A percentile compares a stretch with the other conserved stretches of the same genome.
Evolutionary conservation across 2,329 filamentous ascomycete genomes (phyloP).

Genomic region (Aspergillus pseudoviridinutans): DNA sequence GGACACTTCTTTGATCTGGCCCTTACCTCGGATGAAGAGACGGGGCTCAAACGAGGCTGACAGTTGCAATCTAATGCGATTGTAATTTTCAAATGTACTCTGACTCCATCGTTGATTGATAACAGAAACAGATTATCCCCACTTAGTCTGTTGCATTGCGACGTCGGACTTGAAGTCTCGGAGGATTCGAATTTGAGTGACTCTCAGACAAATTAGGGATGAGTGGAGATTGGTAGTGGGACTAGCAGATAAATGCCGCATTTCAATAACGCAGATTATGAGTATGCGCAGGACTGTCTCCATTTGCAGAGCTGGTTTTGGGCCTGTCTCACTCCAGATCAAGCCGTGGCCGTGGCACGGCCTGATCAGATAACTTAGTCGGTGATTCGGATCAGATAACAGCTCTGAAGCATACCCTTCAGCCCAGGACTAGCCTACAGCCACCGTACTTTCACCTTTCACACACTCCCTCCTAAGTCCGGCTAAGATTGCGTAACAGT

Average conservation of each 20-base stretch:
- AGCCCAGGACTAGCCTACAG: not conserved
- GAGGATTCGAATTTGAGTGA: not conserved
- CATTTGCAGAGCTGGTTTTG: not conserved
- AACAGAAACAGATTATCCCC: not conserved
- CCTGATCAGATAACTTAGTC: constrained; percentile 6
- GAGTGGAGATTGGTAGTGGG: not conserved
- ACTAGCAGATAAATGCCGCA: not conserved
- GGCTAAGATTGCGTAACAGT: not conserved
- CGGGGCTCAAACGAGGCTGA: too few relatives aligned
- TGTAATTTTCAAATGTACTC: not conserved
- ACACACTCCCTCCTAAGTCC: not conserved
- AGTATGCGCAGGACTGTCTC: too few relatives aligned
- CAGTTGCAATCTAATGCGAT: not conserved
- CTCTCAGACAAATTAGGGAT: not conserved
- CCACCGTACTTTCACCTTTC: not conserved
- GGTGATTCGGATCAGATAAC: constrained; percentile 10
- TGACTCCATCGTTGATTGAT: not conserved
- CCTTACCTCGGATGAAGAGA: not conserved
- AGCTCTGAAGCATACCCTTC: not conserved
- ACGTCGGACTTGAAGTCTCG: not conserved
- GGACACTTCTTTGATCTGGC: not conserved
- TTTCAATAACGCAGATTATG: not conserved
- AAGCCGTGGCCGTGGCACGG: not conserved
- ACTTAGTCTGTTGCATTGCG: not conserved
- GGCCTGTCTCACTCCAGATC: not conserved